Conservation (phyloP, 2,329 filamentous ascomycete genomes). For the Corniculantispora saksenae region DNA sequence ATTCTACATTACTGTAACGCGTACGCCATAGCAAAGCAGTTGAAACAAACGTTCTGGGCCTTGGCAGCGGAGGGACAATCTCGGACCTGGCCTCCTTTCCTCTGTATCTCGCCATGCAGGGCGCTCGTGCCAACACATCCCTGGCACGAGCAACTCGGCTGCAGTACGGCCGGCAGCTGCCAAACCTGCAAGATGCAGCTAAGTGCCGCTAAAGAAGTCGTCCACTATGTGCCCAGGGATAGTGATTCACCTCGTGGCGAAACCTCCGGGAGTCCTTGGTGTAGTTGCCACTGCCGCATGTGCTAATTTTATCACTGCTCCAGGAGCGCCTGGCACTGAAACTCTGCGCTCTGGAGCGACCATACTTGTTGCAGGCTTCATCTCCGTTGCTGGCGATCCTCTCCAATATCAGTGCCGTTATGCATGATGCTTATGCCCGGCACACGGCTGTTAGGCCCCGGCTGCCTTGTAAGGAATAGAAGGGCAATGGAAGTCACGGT, state of each 20-base stretch:
- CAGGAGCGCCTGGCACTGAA: neutral
- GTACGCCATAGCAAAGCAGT: neutral
- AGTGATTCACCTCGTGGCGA: neutral
- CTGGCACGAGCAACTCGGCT: neutral
- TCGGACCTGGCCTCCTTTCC: neutral
- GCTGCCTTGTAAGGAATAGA: neutral
- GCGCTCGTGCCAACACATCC: neutral
- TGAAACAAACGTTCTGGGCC: neutral
- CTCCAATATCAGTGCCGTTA: neutral
- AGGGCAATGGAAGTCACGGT: neutral
- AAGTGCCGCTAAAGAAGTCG: neutral
- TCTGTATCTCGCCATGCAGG: neutral
- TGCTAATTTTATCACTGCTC: neutral
- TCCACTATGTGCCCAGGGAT: neutral
- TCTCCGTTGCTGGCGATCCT: neutral
- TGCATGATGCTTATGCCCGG: constrained; percentile 4
- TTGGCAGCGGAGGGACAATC: neutral
- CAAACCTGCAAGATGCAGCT: neutral
- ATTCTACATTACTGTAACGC: neutral
- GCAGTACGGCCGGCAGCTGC: neutral
- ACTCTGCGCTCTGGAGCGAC: neutral
- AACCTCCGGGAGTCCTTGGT: neutral
- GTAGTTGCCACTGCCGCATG: neutral
- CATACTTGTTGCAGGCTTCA: neutral
- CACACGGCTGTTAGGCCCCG: neutral